Conservation (phyloP, 2,329 filamentous ascomycete species). For the Xylariaceae sp. region DNA sequence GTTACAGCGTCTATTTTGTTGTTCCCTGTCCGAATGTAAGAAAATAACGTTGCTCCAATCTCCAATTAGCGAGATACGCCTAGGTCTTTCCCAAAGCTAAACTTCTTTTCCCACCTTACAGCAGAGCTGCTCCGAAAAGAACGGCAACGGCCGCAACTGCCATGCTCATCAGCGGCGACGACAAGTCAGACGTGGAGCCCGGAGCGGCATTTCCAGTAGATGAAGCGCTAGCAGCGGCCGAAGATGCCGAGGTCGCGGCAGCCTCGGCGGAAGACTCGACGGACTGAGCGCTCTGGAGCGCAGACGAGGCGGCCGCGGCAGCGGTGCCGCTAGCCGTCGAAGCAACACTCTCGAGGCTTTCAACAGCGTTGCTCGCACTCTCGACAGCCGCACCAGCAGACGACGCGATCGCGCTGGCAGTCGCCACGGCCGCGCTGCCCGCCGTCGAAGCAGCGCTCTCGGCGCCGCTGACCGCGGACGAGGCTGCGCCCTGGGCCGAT, state of each 20-base stretch:
- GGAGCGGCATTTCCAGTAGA: constrained; percentile 9
- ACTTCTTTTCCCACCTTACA: constrained; percentile 10
- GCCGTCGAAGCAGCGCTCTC: constrained; percentile 29
- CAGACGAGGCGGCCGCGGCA: constrained; percentile 1
- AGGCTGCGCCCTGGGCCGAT: constrained; percentile 11
- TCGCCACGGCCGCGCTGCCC: constrained; percentile 15
- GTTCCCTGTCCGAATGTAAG: too few relatives aligned
- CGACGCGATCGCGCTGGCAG: constrained; percentile 15
- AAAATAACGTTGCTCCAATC: too few relatives aligned
- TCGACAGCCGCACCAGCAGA: constrained; percentile 19
- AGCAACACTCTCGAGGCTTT: constrained; percentile 5
- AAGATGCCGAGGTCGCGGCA: constrained; percentile 6
- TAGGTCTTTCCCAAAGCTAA: not conserved
- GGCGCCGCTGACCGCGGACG: constrained; percentile 21
- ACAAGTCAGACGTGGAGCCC: constrained; percentile 12
- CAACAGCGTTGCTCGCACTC: constrained; percentile 16
- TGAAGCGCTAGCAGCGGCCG: not conserved
- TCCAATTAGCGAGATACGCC: too few relatives aligned
- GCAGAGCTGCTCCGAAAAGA: constrained; percentile 21
- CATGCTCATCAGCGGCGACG: constrained; percentile 19
- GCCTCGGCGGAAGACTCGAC: constrained; percentile 7
- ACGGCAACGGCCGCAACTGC: constrained; percentile 18
- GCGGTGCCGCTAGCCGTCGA: constrained; percentile 1
- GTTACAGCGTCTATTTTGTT: not conserved
- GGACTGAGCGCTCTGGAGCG: constrained; percentile 3